A percentile compares a stretch with the other conserved stretches of the same genome.
These are phyloP conservation scores for Phaeosphaeria sp. DNA, from an alignment of 2,329 filamentous ascomycete genomes.

Conservation along the genomic window DNA sequence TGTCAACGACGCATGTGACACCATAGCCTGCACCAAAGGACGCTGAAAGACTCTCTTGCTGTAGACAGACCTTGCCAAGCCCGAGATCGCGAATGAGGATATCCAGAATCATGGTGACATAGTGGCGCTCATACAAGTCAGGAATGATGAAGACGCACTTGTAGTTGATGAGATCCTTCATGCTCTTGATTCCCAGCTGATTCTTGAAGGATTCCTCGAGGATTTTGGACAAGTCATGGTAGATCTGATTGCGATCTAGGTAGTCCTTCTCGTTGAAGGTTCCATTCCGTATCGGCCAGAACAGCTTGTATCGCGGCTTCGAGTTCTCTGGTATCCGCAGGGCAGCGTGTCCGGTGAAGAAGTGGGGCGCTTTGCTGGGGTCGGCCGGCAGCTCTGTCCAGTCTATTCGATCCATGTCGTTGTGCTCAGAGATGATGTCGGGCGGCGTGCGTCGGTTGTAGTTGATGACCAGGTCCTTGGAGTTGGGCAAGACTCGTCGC, in stretches of 20 bases:
- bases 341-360: slow-evolving; percentile 82
- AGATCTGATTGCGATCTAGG: slow-evolving; percentile 76
- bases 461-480: slow-evolving; percentile 92
- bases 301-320: slow-evolving; percentile 85
- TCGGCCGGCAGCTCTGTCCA: slow-evolving; percentile 83
- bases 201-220: slow-evolving; percentile 84
- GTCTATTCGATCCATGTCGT: slow-evolving; percentile 90
- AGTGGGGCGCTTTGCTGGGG: slow-evolving; percentile 69
- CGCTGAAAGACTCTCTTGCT: slow-evolving; percentile 93
- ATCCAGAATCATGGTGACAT: slow-evolving; percentile 83
- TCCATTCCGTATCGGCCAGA: slow-evolving; percentile 88
- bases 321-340: slow-evolving; percentile 89
- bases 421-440: slow-evolving; percentile 90
- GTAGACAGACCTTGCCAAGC: slow-evolving; percentile 86
- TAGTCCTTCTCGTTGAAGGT: slow-evolving; percentile 94
- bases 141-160: slow-evolving; percentile 97
- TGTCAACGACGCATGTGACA: slow-evolving; percentile 91
- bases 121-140: slow-evolving; percentile 93
- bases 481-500: slow-evolving; percentile 94
- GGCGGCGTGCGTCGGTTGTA: slow-evolving; percentile 86
- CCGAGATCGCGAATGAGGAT: slow-evolving; percentile 89
- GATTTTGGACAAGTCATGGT: slow-evolving; percentile 85
- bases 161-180: slow-evolving; percentile 86
- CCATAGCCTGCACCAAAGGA: slow-evolving; percentile 96
- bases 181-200: slow-evolving; percentile 79